A percentile compares a stretch with the other conserved stretches of the same genome.
Evolutionary conservation across 805 yeast species (phyloP).

Genomic region (Hanseniaspora clermontiae): DNA sequence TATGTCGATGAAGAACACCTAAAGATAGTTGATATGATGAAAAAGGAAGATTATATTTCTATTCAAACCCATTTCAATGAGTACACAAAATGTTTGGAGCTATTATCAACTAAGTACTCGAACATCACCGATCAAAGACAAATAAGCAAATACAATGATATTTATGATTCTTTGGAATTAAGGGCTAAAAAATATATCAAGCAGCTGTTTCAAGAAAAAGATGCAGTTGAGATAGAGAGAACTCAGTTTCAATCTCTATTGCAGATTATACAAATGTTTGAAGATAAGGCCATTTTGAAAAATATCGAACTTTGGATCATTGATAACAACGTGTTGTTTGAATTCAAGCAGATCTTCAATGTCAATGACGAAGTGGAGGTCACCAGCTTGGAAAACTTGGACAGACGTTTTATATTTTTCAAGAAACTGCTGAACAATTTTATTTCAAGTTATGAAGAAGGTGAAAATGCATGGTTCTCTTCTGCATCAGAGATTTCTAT

Average conservation of each 20-base stretch:
- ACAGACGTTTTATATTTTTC: slow-evolving; percentile 70
- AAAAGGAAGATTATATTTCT: not conserved
- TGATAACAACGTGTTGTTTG: slow-evolving; percentile 47
- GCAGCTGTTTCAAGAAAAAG: slow-evolving; percentile 20
- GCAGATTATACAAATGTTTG: not conserved
- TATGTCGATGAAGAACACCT: slow-evolving; percentile 49
- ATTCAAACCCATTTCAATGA: not conserved
- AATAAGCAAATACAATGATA: slow-evolving; percentile 22
- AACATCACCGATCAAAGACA: slow-evolving; percentile 52
- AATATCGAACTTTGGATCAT: slow-evolving; percentile 62
- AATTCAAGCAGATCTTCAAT: slow-evolving; percentile 62
- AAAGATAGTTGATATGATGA: slow-evolving; percentile 18
- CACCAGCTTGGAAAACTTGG: slow-evolving; percentile 78
- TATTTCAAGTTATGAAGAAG: slow-evolving; percentile 36
- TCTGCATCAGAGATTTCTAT: slow-evolving; percentile 56
- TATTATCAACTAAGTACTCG: slow-evolving; percentile 47
- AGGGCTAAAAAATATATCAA: slow-evolving; percentile 19
- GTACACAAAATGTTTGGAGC: not conserved
- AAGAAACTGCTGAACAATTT: slow-evolving; percentile 53
- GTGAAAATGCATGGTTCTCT: slow-evolving; percentile 41
- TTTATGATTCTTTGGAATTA: slow-evolving; percentile 21
- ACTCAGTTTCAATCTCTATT: not conserved
- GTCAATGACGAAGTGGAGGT: slow-evolving; percentile 65
- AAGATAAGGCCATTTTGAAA: slow-evolving; percentile 39
- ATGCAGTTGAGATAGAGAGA: slow-evolving; percentile 17